A percentile compares a stretch with the other conserved stretches of the same genome.
Conservation (phyloP, 2,329 filamentous ascomycete species). For the Dactylellina parvicollis region DNA sequence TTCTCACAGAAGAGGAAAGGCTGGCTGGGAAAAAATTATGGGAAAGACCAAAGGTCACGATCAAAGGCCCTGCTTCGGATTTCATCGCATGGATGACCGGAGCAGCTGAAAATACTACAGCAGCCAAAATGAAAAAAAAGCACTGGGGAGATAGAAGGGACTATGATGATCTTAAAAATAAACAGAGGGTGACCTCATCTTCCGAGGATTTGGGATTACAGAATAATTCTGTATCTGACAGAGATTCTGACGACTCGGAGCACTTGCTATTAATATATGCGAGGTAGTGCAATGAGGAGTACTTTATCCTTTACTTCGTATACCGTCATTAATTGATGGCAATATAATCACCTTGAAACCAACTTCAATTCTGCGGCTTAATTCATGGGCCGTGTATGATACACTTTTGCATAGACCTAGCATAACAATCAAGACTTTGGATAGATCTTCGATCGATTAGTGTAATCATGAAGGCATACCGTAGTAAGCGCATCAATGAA, state of each 20-base stretch:
- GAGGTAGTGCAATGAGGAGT: not conserved
- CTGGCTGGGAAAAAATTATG: not conserved
- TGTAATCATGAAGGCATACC: too few species aligned
- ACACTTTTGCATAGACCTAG: too few species aligned
- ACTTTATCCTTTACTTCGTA: not conserved
- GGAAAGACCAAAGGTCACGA: slow-evolving; percentile 5
- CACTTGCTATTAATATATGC: not conserved
- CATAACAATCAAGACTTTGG: too few species aligned
- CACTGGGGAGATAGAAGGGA: not conserved
- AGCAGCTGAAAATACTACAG: not conserved
- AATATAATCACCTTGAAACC: too few species aligned
- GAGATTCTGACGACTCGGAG: not conserved
- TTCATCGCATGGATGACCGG: slow-evolving; percentile 39
- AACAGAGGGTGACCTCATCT: not conserved
- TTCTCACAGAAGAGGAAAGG: slow-evolving; percentile 12
- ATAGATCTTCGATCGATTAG: too few species aligned
- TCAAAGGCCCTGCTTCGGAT: slow-evolving; percentile 30
- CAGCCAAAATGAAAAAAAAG: not conserved
- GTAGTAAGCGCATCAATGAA: too few species aligned
- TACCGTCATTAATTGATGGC: too few species aligned
- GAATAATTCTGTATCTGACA: not conserved
- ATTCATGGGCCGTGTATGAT: too few species aligned
- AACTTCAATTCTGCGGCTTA: too few species aligned
- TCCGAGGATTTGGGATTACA: too few species aligned
- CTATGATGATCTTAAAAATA: not conserved